These are phyloP conservation scores for Mariannaea sp. DNA, from an alignment of 2,329 filamentous ascomycete genomes.

Conservation along the genomic window DNA sequence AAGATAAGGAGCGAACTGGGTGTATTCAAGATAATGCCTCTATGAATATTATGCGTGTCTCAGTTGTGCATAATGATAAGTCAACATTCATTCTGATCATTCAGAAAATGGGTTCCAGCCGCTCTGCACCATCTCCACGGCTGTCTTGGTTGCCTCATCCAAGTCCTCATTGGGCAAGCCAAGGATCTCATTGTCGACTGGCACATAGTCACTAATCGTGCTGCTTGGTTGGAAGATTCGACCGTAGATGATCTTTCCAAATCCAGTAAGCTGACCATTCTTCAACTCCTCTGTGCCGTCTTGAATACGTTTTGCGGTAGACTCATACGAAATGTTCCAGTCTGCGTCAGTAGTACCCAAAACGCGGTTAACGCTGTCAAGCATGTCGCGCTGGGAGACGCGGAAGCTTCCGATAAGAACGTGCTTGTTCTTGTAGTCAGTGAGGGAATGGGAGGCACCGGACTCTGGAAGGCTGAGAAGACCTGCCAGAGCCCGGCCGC, in stretches of 20 bases:
- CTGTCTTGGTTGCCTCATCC: conserved; percentile 49
- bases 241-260: conserved; percentile 57
- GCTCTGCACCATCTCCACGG: conserved; percentile 7
- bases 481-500: conserved; percentile 58
- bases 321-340: conserved; percentile 52
- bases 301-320: conserved; percentile 51
- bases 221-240: conserved; percentile 53
- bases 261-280: conserved; percentile 48
- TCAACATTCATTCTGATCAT: too few species aligned
- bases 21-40: too few species aligned
- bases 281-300: conserved; percentile 54
- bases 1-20: too few species aligned
- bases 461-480: conserved; percentile 52
- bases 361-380: conserved; percentile 63
- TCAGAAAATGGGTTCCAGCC: conserved; percentile 1
- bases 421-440: conserved; percentile 46
- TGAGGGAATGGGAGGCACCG: conserved; percentile 42
- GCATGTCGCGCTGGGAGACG: conserved; percentile 68
- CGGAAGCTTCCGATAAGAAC: conserved; percentile 61
- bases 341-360: conserved; percentile 61
- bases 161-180: conserved; percentile 62
- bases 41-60: too few species aligned
- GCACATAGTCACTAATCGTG: conserved; percentile 39
- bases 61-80: too few species aligned
- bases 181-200: conserved; percentile 57